Percentiles rank a stretch among this genome's conserved stretches.
Conservation (phyloP, 129 eudicot genomes). For the Gnaphalium uliginosum region DNA sequence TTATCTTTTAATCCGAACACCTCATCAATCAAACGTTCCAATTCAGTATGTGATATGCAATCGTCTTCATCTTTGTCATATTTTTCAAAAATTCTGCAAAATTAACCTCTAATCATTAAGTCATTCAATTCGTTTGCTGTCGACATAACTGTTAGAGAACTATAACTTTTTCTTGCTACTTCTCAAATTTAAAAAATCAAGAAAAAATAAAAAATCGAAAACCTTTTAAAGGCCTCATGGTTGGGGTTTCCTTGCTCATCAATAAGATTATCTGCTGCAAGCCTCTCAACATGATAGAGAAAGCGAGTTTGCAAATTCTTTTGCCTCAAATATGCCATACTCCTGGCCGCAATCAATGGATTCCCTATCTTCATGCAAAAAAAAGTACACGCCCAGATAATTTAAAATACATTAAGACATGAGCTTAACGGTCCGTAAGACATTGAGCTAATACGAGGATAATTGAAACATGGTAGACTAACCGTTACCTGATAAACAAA, state of each 20-base stretch:
- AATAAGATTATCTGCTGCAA: slow-evolving; percentile 9
- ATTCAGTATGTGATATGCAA: slow-evolving; percentile 1
- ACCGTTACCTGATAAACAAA: slow-evolving; percentile 23
- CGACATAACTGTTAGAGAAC: too few relatives aligned
- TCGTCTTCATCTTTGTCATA: neutral
- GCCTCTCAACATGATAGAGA: slow-evolving; percentile 17
- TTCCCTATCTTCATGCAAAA: slow-evolving; percentile 6
- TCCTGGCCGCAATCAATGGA: slow-evolving; percentile 9
- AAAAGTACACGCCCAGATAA: too few relatives aligned
- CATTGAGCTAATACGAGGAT: neutral
- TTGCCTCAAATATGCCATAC: slow-evolving; percentile 25
- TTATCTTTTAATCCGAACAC: neutral
- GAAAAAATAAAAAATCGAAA: neutral
- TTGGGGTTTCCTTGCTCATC: slow-evolving; percentile 11
- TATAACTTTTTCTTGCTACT: too few relatives aligned
- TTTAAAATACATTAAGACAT: too few relatives aligned
- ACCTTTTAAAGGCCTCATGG: neutral
- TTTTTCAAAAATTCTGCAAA: neutral
- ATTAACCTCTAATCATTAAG: too few relatives aligned
- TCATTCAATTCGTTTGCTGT: too few relatives aligned
- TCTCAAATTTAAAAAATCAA: too few relatives aligned
- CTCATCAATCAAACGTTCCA: slow-evolving; percentile 6
- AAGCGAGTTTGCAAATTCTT: slow-evolving; percentile 10
- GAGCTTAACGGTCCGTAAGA: too few relatives aligned
- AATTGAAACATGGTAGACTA: neutral